These are phyloP conservation scores for Blastobotrys persicus DNA, from an alignment of 1,139 yeast genomes.

Conservation along the genomic window DNA sequence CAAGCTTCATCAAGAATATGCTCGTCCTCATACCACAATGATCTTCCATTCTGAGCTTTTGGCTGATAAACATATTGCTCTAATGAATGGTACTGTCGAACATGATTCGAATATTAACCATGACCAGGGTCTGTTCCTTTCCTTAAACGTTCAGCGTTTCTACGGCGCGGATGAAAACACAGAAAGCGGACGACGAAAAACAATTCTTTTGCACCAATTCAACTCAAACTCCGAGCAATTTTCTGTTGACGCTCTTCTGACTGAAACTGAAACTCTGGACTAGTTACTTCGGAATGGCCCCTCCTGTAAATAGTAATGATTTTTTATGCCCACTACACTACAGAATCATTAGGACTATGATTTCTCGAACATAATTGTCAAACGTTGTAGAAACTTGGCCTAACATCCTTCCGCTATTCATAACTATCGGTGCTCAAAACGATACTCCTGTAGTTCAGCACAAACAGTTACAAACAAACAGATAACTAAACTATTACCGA, in stretches of 20 bases:
- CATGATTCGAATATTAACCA: conserved; percentile 57
- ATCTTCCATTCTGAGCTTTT: conserved; percentile 81
- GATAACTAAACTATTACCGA: too few species aligned
- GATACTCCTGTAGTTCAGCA: too few species aligned
- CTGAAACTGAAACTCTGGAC: conserved; percentile 72
- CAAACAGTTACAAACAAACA: too few species aligned
- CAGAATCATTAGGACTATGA: too few species aligned
- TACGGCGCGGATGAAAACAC: conserved; percentile 65
- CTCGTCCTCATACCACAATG: conserved; percentile 91
- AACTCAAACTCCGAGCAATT: conserved; percentile 66
- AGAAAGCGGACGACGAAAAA: conserved; percentile 44
- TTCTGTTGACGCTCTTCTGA: conserved; percentile 61
- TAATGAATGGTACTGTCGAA: conserved; percentile 88
- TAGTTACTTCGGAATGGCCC: too few species aligned
- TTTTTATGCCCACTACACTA: too few species aligned
- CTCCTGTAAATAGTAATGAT: too few species aligned
- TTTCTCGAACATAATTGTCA: too few species aligned
- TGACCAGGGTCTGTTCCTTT: conserved; percentile 74
- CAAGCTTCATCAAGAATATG: conserved; percentile 85
- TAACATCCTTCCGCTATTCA: too few species aligned
- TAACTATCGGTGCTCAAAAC: too few species aligned
- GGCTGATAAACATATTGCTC: conserved; percentile 58
- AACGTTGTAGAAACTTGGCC: too few species aligned
- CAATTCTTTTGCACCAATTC: conserved; percentile 61
- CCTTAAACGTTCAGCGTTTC: conserved; percentile 82